Evolutionary conservation across 2,329 filamentous ascomycete species (phyloP).

Genomic region (Exserohilum rostratum): DNA sequence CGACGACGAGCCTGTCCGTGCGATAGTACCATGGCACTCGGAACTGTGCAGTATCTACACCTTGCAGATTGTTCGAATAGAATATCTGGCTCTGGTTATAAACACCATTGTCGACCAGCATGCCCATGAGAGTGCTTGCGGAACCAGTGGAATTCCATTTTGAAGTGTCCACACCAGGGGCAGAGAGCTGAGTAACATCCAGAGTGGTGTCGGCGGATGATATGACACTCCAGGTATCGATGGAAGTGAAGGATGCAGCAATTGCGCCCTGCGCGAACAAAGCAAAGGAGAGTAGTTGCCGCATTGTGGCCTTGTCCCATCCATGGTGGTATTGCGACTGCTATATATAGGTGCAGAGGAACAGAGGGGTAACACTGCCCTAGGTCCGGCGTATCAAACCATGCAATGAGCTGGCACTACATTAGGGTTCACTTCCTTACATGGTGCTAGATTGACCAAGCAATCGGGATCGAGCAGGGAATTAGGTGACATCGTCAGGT

Average conservation of each 20-base stretch:
- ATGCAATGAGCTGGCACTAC: neutral
- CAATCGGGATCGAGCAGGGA: neutral
- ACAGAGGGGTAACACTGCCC: neutral
- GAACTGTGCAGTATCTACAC: slow-evolving; percentile 57
- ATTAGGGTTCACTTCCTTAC: neutral
- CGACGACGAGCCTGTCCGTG: slow-evolving; percentile 55
- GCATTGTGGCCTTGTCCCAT: neutral
- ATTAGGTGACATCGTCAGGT: neutral
- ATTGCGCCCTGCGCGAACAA: neutral
- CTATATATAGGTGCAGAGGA: neutral
- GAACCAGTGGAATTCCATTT: slow-evolving; percentile 60
- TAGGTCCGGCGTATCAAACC: neutral
- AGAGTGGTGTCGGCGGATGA: slow-evolving; percentile 19
- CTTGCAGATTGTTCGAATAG: slow-evolving; percentile 59
- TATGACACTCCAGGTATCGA: slow-evolving; percentile 13
- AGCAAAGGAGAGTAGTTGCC: neutral
- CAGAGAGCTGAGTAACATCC: slow-evolving; percentile 25
- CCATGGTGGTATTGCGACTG: neutral
- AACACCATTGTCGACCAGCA: slow-evolving; percentile 59
- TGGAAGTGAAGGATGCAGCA: neutral
- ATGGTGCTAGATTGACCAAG: neutral
- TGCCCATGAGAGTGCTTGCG: slow-evolving; percentile 63
- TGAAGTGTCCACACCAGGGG: slow-evolving; percentile 49
- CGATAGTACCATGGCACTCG: slow-evolving; percentile 65
- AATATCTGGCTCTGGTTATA: slow-evolving; percentile 63